A percentile compares a stretch with the other conserved stretches of the same genome.
Evolutionary conservation across 2,329 filamentous ascomycete species (phyloP).

Genomic region (Thelonectria olida): DNA sequence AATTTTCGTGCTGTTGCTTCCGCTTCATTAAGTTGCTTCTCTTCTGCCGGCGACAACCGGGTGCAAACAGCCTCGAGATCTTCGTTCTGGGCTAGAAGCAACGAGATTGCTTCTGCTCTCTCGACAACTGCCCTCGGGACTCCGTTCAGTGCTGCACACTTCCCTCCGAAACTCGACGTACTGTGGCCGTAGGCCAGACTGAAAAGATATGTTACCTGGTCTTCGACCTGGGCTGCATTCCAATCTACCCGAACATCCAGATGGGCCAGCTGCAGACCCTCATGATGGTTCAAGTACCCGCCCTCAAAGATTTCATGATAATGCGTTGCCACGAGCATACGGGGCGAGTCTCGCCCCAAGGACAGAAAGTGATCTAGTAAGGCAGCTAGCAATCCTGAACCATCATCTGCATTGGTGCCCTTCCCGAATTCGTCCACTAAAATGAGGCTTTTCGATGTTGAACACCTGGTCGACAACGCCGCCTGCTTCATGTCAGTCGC

Average conservation of each 20-base stretch:
- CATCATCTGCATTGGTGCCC: constrained; percentile 67
- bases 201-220: constrained; percentile 80
- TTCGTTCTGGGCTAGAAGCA: constrained; percentile 75
- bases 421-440: constrained; percentile 93
- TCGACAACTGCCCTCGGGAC: constrained; percentile 76
- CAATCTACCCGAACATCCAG: constrained; percentile 75
- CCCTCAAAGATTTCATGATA: constrained; percentile 78
- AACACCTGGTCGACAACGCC: constrained; percentile 76
- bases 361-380: constrained; percentile 65
- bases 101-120: constrained; percentile 78
- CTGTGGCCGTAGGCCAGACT: constrained; percentile 74
- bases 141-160: constrained; percentile 88
- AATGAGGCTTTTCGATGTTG: constrained; percentile 80
- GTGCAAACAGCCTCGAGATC: constrained; percentile 80
- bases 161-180: constrained; percentile 83
- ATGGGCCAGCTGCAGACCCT: constrained; percentile 68
- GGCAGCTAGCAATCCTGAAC: constrained; percentile 66
- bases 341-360: constrained; percentile 58
- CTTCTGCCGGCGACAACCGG: constrained; percentile 70
- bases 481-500: constrained; percentile 88
- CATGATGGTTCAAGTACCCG: constrained; percentile 60
- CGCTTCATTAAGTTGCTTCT: constrained; percentile 72
- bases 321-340: constrained; percentile 70
- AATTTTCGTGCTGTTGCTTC: constrained; percentile 69
- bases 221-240: constrained; percentile 58